Evolutionary conservation across 306 rosid species (phyloP).

Genomic region (Echinosophora koreensis): DNA sequence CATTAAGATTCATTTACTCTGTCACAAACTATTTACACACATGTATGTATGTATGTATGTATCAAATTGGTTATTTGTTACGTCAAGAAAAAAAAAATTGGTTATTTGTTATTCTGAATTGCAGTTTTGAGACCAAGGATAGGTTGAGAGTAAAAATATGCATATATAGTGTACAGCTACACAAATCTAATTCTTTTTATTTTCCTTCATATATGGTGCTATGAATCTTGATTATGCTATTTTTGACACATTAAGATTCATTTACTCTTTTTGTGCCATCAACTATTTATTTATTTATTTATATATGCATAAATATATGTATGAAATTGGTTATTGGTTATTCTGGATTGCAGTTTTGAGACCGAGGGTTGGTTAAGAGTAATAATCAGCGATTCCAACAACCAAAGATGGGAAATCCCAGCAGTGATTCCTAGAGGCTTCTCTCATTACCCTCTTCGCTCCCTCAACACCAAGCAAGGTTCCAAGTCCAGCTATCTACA

Average conservation of each 20-base stretch:
- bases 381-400: constrained; percentile 59
- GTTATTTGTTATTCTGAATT: neutral
- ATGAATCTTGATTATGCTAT: too few species aligned
- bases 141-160: constrained; percentile 64
- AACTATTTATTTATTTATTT: neutral
- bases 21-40: neutral
- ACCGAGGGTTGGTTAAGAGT: constrained; percentile 63
- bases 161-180: too few species aligned
- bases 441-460: constrained; percentile 11
- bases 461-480: constrained; percentile 4
- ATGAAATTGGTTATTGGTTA: neutral
- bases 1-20: neutral
- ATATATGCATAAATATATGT: too few species aligned
- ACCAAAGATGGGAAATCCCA: constrained; percentile 82
- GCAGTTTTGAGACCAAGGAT: constrained; percentile 66
- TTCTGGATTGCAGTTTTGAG: constrained; percentile 59
- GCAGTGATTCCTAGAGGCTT: constrained; percentile 55
- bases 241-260: too few species aligned
- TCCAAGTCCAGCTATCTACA: neutral
- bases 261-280: neutral
- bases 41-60: too few species aligned
- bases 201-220: too few species aligned
- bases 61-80: too few species aligned
- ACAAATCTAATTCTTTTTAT: too few species aligned
- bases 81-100: too few species aligned